These are phyloP conservation scores for Russula sp. DNA, from an alignment of 768 basidiomycete genomes.

Conservation along the genomic window DNA sequence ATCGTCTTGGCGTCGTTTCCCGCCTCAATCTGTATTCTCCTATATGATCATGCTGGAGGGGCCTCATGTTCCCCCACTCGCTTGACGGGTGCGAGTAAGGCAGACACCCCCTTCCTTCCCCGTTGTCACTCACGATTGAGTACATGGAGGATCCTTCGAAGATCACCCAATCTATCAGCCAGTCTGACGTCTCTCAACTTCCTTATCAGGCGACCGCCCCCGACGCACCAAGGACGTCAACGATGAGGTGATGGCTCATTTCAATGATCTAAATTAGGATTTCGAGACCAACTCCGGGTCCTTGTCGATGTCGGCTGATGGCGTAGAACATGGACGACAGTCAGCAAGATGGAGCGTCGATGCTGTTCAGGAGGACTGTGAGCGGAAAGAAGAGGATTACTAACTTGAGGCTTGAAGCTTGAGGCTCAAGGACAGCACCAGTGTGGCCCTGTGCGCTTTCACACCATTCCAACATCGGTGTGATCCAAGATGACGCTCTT, in stretches of 20 bases:
- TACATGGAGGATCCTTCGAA: slow-evolving; percentile 1
- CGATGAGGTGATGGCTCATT: slow-evolving; percentile 59
- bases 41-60: slow-evolving; percentile 5
- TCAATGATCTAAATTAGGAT: slow-evolving; percentile 79
- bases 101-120: background rate
- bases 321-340: slow-evolving; percentile 37
- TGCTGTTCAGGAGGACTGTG: too few relatives aligned
- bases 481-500: too few relatives aligned
- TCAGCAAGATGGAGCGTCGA: slow-evolving; percentile 3
- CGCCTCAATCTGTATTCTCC: background rate
- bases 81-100: background rate
- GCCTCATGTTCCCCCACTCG: background rate
- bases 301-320: slow-evolving; percentile 31
- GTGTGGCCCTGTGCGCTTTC: too few relatives aligned
- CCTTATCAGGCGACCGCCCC: slow-evolving; percentile 48
- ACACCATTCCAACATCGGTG: too few relatives aligned
- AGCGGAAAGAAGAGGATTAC: too few relatives aligned
- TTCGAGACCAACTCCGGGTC: slow-evolving; percentile 34
- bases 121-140: background rate
- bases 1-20: too few relatives aligned
- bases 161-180: background rate
- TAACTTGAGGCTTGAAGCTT: too few relatives aligned
- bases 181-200: slow-evolving; percentile 4
- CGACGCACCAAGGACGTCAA: slow-evolving; percentile 69
- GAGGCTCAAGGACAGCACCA: too few relatives aligned